These are phyloP conservation scores for Rhodotorula babjevae DNA, from an alignment of 768 basidiomycete species.

Conservation along the genomic window DNA sequence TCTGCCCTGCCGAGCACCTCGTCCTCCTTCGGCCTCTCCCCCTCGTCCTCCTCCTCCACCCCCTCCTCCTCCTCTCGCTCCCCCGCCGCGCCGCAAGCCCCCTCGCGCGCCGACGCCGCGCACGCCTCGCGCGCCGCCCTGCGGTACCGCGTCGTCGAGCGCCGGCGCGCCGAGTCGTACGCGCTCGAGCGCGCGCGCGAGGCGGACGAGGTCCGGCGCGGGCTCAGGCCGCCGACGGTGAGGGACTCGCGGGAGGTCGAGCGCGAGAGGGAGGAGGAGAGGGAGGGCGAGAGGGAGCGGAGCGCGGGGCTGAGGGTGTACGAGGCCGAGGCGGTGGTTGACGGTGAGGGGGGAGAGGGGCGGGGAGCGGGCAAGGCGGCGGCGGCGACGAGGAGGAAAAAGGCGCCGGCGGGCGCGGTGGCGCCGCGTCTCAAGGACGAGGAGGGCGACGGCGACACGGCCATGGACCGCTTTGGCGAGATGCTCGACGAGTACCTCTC, in stretches of 20 bases:
- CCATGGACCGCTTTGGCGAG: slow-evolving; percentile 40
- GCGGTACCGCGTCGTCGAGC: slow-evolving; percentile 27
- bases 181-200: neutral
- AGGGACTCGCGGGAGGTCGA: neutral
- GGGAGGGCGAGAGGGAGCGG: too few relatives aligned
- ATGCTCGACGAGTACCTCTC: slow-evolving; percentile 43
- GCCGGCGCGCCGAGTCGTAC: neutral
- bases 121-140: neutral
- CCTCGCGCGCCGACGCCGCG: neutral
- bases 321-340: slow-evolving; percentile 28
- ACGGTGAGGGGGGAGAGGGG: neutral
- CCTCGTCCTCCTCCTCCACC: too few relatives aligned
- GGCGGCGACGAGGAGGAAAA: neutral
- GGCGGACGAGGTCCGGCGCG: slow-evolving; percentile 6
- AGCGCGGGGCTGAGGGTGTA: slow-evolving; percentile 15
- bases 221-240: slow-evolving; percentile 11
- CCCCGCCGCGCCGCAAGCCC: neutral
- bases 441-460: neutral
- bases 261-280: neutral
- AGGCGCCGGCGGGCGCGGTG: too few relatives aligned
- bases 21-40: neutral
- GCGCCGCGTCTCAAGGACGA: neutral
- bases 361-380: neutral
- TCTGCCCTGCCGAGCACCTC: too few relatives aligned
- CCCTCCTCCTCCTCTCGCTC: neutral